These are phyloP conservation scores for Zygosaccharomyces gambellarensis DNA, from an alignment of 805 yeast species.

Conservation along the genomic window DNA sequence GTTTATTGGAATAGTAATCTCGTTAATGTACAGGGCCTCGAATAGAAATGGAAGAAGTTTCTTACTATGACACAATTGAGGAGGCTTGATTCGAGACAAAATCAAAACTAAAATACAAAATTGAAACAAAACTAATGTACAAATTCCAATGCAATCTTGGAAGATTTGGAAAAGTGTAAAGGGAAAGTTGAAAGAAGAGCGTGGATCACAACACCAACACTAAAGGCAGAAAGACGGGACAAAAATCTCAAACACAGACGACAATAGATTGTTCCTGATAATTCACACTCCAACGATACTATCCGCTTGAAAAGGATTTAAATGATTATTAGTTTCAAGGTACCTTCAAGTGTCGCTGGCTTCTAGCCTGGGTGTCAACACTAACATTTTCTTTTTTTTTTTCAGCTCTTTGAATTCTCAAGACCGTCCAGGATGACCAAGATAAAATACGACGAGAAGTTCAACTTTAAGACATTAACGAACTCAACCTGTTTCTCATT, in stretches of 20 bases:
- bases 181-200: neutral
- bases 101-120: conserved; percentile 7
- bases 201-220: neutral
- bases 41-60: neutral
- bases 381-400: neutral
- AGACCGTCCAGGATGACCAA: neutral
- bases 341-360: neutral
- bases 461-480: no score
- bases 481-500: no score
- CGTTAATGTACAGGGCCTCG: conserved; percentile 4
- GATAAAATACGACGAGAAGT: no score
- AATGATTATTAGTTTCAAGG: neutral
- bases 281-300: neutral
- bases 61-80: conserved; percentile 2
- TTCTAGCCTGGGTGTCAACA: neutral
- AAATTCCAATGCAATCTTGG: conserved; percentile 7
- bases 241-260: neutral
- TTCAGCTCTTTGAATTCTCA: neutral
- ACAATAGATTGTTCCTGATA: neutral
- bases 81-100: neutral
- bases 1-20: neutral
- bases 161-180: neutral
- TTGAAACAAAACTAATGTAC: conserved; percentile 9
- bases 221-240: neutral
- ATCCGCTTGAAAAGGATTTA: neutral